Conservation (phyloP, 2,329 filamentous ascomycete genomes). For the Diaporthe sp. region DNA sequence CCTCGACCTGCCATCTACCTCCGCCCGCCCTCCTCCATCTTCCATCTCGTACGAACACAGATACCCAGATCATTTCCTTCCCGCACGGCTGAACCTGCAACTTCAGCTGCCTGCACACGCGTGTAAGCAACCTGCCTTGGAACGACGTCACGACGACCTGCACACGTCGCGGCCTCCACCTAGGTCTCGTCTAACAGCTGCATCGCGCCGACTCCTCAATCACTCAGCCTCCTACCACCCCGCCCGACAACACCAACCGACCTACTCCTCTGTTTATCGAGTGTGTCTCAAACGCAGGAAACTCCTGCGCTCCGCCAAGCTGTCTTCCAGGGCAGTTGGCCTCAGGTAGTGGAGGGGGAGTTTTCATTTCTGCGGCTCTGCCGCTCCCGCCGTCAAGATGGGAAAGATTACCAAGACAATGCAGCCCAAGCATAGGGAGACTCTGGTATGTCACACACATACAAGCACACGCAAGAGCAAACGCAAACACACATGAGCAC, state of each 20-base stretch:
- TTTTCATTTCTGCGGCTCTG: conserved; percentile 66
- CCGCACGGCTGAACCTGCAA: conserved; percentile 20
- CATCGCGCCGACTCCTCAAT: conserved; percentile 31
- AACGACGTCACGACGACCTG: conserved; percentile 40
- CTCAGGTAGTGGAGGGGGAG: conserved; percentile 71
- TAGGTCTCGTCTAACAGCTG: conserved; percentile 31
- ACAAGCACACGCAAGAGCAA: conserved; percentile 33
- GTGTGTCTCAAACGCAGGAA: conserved; percentile 43
- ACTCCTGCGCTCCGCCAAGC: conserved; percentile 53
- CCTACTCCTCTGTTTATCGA: background rate
- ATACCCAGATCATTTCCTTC: conserved; percentile 12
- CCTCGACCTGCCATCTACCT: conserved; percentile 29
- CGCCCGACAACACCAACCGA: conserved; percentile 11
- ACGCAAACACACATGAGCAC: conserved; percentile 37
- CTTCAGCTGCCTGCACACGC: conserved; percentile 8
- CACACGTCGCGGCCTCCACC: conserved; percentile 38
- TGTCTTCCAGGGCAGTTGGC: conserved; percentile 56
- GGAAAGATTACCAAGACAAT: conserved; percentile 78
- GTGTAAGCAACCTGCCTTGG: background rate
- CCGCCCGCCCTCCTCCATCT: conserved; percentile 16
- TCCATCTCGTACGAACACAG: conserved; percentile 23
- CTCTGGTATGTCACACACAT: conserved; percentile 65
- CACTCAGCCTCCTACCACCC: background rate
- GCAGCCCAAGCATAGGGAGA: conserved; percentile 77
- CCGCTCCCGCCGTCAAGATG: conserved; percentile 72